These are phyloP conservation scores for Suillus bovinus DNA, from an alignment of 768 basidiomycete species.

Conservation along the genomic window DNA sequence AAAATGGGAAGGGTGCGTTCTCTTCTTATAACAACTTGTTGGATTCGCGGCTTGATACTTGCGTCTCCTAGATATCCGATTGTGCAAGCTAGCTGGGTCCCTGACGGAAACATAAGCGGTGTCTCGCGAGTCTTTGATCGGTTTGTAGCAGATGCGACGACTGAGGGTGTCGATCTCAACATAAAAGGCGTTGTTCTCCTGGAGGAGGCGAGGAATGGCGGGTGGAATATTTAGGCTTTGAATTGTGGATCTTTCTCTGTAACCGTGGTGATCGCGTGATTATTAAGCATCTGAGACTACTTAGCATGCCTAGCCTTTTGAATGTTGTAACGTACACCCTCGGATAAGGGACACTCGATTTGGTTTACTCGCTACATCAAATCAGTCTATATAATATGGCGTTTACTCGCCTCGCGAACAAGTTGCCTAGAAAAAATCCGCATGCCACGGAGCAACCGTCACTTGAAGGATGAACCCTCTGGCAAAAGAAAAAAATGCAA, in stretches of 20 bases:
- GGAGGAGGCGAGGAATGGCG: slow-evolving; percentile 23
- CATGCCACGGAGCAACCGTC: no score
- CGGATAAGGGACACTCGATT: no score
- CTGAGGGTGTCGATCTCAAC: slow-evolving; percentile 22
- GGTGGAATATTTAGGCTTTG: slow-evolving; percentile 14
- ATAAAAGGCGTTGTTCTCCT: slow-evolving; percentile 19
- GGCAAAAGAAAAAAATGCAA: no score
- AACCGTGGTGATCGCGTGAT: no score
- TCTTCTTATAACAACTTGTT: neutral
- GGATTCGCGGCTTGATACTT: neutral
- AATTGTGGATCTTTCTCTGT: neutral
- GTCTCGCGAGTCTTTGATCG: slow-evolving; percentile 15
- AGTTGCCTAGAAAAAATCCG: no score
- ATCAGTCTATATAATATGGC: no score
- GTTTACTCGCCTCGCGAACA: no score
- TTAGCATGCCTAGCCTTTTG: no score
- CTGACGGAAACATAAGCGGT: slow-evolving; percentile 27
- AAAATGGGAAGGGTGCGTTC: slow-evolving; percentile 34
- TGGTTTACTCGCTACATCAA: no score
- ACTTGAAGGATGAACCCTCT: no score
- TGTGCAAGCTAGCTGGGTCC: slow-evolving; percentile 30
- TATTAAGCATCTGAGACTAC: no score
- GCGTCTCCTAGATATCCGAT: slow-evolving; percentile 25
- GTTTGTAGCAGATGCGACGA: slow-evolving; percentile 19
- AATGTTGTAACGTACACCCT: no score